phyloP scores from a whole-genome alignment of 805 yeast species.

The Pichia paraexigua region DNA sequence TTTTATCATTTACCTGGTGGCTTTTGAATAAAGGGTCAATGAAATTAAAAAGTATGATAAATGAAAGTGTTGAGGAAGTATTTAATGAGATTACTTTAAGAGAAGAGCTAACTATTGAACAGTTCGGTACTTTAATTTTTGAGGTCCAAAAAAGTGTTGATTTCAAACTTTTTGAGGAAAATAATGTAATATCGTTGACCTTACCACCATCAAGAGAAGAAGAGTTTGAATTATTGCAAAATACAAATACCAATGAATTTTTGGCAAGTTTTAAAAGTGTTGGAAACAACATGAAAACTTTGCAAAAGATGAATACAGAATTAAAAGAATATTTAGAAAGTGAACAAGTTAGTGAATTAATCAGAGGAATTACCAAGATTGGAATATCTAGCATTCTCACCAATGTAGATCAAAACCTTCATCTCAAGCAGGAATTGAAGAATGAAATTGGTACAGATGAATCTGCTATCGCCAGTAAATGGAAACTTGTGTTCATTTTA shows the following conservation, averaged over 20 bases:
- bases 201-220: constrained; percentile 44
- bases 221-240: constrained; percentile 47
- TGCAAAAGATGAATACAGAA: constrained; percentile 25
- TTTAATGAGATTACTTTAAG: constrained; percentile 65
- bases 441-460: not conserved
- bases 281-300: constrained; percentile 18
- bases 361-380: constrained; percentile 32
- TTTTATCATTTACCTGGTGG: constrained; percentile 91
- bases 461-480: constrained; percentile 12
- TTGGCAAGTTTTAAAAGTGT: constrained; percentile 24
- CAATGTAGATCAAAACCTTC: constrained; percentile 28
- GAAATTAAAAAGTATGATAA: constrained; percentile 44
- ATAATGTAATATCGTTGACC: not conserved
- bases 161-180: constrained; percentile 7
- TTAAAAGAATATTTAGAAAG: constrained; percentile 23
- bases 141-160: constrained; percentile 29
- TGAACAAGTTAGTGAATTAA: constrained; percentile 24
- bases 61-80: constrained; percentile 47
- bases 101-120: constrained; percentile 55
- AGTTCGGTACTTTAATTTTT: constrained; percentile 42
- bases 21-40: constrained; percentile 80
- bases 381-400: constrained; percentile 42
- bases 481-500: constrained; percentile 60
- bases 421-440: constrained; percentile 4
- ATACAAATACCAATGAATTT: constrained; percentile 39